A percentile compares a stretch with the other conserved stretches of the same genome.
Evolutionary conservation across 371 early-diverging fungal species (phyloP).

Genomic region (Dinochytrium kinnereticum): DNA sequence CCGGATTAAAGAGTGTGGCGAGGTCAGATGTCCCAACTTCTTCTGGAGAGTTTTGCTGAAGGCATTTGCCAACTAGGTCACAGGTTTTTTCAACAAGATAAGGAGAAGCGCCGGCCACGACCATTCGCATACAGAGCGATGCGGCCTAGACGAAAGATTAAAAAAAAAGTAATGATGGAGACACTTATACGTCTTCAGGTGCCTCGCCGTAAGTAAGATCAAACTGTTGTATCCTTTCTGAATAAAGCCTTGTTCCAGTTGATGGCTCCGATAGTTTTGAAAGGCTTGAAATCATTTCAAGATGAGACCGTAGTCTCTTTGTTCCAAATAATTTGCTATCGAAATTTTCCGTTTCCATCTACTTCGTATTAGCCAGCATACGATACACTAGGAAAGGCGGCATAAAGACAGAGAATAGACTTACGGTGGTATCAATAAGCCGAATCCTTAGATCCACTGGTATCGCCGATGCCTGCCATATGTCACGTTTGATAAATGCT

Average conservation of each 20-base stretch:
- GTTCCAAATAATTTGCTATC: background rate
- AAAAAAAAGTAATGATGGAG: background rate
- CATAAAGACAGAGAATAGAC: background rate
- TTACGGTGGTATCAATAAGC: background rate
- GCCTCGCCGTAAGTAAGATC: slow-evolving; percentile 32
- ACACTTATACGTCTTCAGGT: slow-evolving; percentile 21
- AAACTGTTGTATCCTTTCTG: slow-evolving; percentile 45
- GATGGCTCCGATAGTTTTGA: slow-evolving; percentile 5
- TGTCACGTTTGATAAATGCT: background rate
- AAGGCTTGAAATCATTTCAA: background rate
- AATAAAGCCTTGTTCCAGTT: background rate
- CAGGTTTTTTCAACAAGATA: slow-evolving; percentile 28
- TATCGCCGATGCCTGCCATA: background rate
- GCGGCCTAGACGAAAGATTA: slow-evolving; percentile 24
- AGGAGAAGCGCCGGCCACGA: slow-evolving; percentile 40
- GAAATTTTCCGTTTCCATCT: background rate
- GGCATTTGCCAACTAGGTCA: slow-evolving; percentile 5
- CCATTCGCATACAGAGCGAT: slow-evolving; percentile 42
- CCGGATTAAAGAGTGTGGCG: slow-evolving; percentile 9
- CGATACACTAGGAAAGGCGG: background rate
- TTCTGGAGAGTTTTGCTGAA: background rate
- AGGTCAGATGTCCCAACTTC: background rate
- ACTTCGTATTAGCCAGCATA: background rate
- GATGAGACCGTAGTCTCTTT: background rate
- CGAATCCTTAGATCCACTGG: background rate